A percentile compares a stretch with the other conserved stretches of the same genome.
Evolutionary conservation across 2,329 filamentous ascomycete genomes (phyloP).

Genomic region (Botrytis sinoallii): DNA sequence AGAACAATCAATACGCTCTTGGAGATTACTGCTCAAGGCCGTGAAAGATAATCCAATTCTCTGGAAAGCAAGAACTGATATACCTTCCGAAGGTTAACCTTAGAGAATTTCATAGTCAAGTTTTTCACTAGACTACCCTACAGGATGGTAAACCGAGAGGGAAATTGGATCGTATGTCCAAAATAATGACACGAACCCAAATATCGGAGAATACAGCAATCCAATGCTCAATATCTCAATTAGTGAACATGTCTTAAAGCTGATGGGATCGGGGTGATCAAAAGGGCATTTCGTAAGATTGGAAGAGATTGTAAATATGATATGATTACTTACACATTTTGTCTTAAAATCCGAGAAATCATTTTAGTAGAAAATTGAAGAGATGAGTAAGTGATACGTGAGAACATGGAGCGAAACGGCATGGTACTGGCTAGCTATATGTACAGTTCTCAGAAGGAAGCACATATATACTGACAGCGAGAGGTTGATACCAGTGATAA

Average conservation of each 20-base stretch:
- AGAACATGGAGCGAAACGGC: too few relatives aligned
- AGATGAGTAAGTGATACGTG: too few relatives aligned
- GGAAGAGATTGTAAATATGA: accelerated
- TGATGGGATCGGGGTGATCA: background rate
- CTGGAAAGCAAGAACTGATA: accelerated
- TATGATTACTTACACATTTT: background rate
- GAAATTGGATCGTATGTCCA: background rate
- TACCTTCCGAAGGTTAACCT: background rate
- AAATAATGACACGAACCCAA: background rate
- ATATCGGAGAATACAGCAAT: background rate
- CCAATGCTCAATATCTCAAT: background rate
- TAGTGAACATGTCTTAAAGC: background rate
- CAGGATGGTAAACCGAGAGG: background rate
- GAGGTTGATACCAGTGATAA: background rate
- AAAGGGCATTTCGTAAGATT: background rate
- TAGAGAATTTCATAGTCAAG: background rate
- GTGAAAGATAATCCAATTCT: background rate
- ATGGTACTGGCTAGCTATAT: background rate
- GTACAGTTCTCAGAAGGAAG: background rate
- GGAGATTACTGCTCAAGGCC: background rate
- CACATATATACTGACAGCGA: background rate
- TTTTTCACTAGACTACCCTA: background rate
- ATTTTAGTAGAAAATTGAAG: too few relatives aligned
- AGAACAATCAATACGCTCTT: background rate
- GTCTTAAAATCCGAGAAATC: background rate